Conservation (phyloP, 2,329 filamentous ascomycete genomes). For the Torrubiellomyces zombiae region DNA sequence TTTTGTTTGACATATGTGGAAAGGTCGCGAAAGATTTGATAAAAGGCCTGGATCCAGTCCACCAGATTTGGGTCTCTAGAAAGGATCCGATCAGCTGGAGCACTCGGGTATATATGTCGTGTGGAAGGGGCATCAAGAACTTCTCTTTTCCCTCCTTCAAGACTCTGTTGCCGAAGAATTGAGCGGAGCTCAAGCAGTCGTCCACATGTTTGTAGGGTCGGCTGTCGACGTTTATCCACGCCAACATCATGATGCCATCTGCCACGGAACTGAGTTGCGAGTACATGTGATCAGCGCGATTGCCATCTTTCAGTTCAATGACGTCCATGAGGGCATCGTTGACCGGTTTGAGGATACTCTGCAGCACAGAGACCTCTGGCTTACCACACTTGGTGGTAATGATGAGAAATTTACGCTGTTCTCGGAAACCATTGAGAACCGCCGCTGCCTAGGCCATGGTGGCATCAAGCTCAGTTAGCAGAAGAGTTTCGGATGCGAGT, state of each 20-base stretch:
- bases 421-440: slow-evolving; percentile 52
- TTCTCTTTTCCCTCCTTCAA: slow-evolving; percentile 76
- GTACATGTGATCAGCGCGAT: slow-evolving; percentile 58
- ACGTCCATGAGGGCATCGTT: slow-evolving; percentile 69
- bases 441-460: slow-evolving; percentile 25
- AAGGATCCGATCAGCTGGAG: slow-evolving; percentile 3
- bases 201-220: slow-evolving; percentile 77
- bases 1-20: slow-evolving; percentile 71
- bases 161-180: slow-evolving; percentile 91
- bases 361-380: slow-evolving; percentile 54
- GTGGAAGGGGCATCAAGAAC: slow-evolving; percentile 14
- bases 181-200: slow-evolving; percentile 65
- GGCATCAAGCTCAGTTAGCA: too few species aligned
- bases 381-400: slow-evolving; percentile 86
- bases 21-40: slow-evolving; percentile 73
- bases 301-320: slow-evolving; percentile 64
- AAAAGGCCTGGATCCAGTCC: slow-evolving; percentile 86
- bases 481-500: not conserved
- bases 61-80: slow-evolving; percentile 60
- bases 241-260: slow-evolving; percentile 76
- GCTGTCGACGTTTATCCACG: slow-evolving; percentile 74
- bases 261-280: slow-evolving; percentile 76
- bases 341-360: slow-evolving; percentile 71
- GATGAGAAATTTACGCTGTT: slow-evolving; percentile 75
- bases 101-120: not conserved